phyloP scores from a whole-genome alignment of 2,329 filamentous ascomycete genomes.

The Penicillium sp. region DNA sequence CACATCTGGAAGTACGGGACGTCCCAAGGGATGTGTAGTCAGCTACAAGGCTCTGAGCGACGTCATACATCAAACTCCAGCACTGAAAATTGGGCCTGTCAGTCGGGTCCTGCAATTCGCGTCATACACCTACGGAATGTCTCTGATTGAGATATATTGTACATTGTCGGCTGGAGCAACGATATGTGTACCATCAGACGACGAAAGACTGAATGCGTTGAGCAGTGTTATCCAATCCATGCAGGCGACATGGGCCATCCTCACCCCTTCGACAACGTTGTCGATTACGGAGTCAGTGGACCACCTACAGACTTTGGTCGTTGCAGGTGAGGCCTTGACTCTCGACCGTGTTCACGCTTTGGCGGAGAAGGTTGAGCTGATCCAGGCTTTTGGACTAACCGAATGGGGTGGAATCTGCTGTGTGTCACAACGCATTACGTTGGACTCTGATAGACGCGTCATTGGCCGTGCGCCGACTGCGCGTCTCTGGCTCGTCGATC shows the following conservation, averaged over 20 bases:
- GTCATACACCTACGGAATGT: slow-evolving; percentile 5
- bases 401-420: slow-evolving; percentile 6
- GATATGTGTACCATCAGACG: neutral
- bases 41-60: neutral
- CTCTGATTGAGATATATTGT: slow-evolving; percentile 6
- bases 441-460: slow-evolving; percentile 4
- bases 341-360: neutral
- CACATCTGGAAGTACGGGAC: slow-evolving; percentile 4
- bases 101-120: slow-evolving; percentile 7
- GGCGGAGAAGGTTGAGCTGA: neutral
- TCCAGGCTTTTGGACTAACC: slow-evolving; percentile 3
- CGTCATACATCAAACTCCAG: neutral
- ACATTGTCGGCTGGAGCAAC: neutral
- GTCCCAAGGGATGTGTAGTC: slow-evolving; percentile 4
- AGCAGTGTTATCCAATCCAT: neutral
- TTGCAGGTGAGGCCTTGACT: slow-evolving; percentile 2
- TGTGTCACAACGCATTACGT: slow-evolving; percentile 7
- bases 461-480: too few relatives aligned
- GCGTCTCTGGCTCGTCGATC: slow-evolving; percentile 27
- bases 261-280: neutral
- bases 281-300: neutral
- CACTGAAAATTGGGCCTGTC: neutral
- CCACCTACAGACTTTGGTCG: neutral
- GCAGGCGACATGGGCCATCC: slow-evolving; percentile 3
- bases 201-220: neutral